phyloP scores from a whole-genome alignment of 345 rosid species.

The Arabis hirsuta region DNA sequence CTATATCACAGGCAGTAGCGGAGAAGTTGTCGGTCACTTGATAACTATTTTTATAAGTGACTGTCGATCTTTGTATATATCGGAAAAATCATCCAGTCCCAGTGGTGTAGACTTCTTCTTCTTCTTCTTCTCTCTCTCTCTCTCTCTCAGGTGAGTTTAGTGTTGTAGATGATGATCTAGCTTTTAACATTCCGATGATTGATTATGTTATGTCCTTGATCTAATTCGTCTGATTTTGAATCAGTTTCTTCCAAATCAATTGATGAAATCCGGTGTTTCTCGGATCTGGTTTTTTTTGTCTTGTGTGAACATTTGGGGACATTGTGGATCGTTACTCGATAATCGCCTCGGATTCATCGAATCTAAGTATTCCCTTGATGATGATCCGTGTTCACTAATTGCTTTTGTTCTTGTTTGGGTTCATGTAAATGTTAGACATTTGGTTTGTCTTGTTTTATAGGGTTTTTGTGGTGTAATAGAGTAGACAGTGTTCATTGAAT shows the following conservation, averaged over 20 bases:
- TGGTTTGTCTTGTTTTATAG: not conserved
- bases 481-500: not conserved
- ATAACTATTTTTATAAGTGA: not conserved
- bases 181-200: not conserved
- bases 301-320: not conserved
- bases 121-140: too few species aligned
- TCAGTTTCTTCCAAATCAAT: not conserved
- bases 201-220: not conserved
- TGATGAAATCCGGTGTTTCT: not conserved
- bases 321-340: not conserved
- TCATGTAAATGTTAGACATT: not conserved
- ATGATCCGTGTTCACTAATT: not conserved
- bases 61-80: not conserved
- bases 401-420: not conserved
- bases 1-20: constrained; percentile 33
- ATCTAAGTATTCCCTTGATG: constrained; percentile 3
- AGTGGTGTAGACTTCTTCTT: constrained; percentile 15
- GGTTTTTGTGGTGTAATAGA: not conserved
- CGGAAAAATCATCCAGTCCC: not conserved
- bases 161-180: not conserved
- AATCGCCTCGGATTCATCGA: not conserved
- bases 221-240: not conserved
- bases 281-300: not conserved
- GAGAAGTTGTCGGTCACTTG: constrained; percentile 18
- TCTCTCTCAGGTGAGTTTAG: constrained; percentile 17